phyloP scores from a whole-genome alignment of 805 yeast genomes.

The Metschnikowia reukaufii region DNA sequence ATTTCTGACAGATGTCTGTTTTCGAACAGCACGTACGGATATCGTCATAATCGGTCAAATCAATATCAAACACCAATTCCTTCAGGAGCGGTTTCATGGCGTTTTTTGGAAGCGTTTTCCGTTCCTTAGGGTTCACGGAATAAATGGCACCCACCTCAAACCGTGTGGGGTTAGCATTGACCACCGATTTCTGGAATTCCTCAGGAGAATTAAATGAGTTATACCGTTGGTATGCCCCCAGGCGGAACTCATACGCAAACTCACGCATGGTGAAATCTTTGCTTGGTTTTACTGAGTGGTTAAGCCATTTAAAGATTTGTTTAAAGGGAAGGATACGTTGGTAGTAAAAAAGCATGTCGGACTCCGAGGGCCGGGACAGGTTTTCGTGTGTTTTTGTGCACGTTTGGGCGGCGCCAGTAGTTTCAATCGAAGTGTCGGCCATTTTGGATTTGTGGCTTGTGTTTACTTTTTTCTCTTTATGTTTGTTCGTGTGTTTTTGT shows the following conservation, averaged over 20 bases:
- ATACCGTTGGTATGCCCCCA: constrained; percentile 90
- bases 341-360: constrained; percentile 74
- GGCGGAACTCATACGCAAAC: constrained; percentile 84
- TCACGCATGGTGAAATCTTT: constrained; percentile 85
- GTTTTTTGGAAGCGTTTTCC: constrained; percentile 71
- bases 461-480: background rate
- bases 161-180: constrained; percentile 76
- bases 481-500: background rate
- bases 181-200: constrained; percentile 77
- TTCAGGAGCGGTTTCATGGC: constrained; percentile 80
- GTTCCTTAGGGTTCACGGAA: constrained; percentile 80
- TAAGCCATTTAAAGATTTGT: constrained; percentile 82
- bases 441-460: background rate
- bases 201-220: constrained; percentile 66
- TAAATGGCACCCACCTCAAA: constrained; percentile 95
- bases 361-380: constrained; percentile 39
- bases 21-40: constrained; percentile 91
- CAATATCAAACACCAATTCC: constrained; percentile 94
- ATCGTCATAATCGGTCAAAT: constrained; percentile 94
- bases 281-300: constrained; percentile 75
- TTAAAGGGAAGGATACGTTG: constrained; percentile 73
- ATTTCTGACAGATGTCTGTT: constrained; percentile 78
- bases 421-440: background rate
- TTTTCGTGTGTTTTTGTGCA: constrained; percentile 5
- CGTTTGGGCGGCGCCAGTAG: background rate